phyloP scores from a whole-genome alignment of 805 yeast species.

The Saturnispora halmiae region DNA sequence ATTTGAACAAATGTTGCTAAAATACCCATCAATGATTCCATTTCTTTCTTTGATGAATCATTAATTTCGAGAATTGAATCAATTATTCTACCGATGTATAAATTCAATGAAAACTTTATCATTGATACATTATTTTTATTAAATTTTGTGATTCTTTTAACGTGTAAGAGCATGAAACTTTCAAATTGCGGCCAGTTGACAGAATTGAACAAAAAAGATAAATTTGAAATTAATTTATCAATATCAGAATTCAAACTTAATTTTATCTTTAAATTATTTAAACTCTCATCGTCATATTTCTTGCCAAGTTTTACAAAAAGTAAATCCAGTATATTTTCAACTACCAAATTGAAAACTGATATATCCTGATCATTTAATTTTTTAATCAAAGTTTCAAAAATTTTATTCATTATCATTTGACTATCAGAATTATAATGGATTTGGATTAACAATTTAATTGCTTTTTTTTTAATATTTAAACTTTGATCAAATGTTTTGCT shows the following conservation, averaged over 20 bases:
- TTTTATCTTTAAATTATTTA: neutral
- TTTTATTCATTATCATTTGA: slow-evolving; percentile 29
- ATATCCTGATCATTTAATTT: slow-evolving; percentile 68
- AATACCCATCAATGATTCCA: slow-evolving; percentile 33
- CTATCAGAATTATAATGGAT: slow-evolving; percentile 36
- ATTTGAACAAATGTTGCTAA: slow-evolving; percentile 49
- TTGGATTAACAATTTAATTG: slow-evolving; percentile 40
- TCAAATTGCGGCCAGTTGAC: slow-evolving; percentile 39
- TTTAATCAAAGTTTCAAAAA: slow-evolving; percentile 44
- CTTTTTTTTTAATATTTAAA: slow-evolving; percentile 53
- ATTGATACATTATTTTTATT: slow-evolving; percentile 15
- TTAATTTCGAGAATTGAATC: slow-evolving; percentile 28
- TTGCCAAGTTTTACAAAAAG: neutral
- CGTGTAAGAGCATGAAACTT: slow-evolving; percentile 36
- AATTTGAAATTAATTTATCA: slow-evolving; percentile 11
- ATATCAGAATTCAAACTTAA: slow-evolving; percentile 3
- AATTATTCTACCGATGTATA: slow-evolving; percentile 31
- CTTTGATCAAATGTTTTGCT: slow-evolving; percentile 51
- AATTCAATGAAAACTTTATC: slow-evolving; percentile 19
- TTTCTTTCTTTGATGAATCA: slow-evolving; percentile 21
- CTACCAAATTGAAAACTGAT: slow-evolving; percentile 36
- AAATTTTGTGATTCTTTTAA: slow-evolving; percentile 27
- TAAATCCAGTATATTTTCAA: slow-evolving; percentile 26
- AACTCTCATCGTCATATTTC: neutral
- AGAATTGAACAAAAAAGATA: slow-evolving; percentile 32